Percentiles rank a stretch among this genome's conserved stretches.
phyloP scores from a whole-genome alignment of 2,329 filamentous ascomycete species.

The Alternaria brassicicola region DNA sequence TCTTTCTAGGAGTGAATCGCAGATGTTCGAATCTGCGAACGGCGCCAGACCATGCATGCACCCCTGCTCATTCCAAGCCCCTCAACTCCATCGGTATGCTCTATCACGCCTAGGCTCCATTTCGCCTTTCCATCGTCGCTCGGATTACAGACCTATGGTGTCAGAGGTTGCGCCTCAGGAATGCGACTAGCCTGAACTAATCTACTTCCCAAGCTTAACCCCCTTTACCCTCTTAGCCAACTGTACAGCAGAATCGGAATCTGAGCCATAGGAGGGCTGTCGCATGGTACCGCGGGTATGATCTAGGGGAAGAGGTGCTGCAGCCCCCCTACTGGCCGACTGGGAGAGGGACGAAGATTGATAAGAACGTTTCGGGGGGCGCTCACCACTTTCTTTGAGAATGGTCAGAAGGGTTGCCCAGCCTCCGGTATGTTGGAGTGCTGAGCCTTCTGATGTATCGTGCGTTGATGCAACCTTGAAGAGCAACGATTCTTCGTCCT shows the following conservation, averaged over 20 bases:
- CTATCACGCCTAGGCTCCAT: neutral
- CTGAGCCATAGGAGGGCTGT: constrained; percentile 47
- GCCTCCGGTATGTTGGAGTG: constrained; percentile 83
- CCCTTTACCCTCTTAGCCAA: constrained; percentile 70
- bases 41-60: constrained; percentile 15
- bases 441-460: constrained; percentile 79
- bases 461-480: constrained; percentile 83
- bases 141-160: constrained; percentile 28
- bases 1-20: neutral
- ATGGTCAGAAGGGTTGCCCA: constrained; percentile 95
- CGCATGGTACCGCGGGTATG: constrained; percentile 26
- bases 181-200: constrained; percentile 14
- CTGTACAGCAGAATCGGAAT: constrained; percentile 63
- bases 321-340: constrained; percentile 46
- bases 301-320: constrained; percentile 41
- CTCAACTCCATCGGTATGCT: constrained; percentile 4
- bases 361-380: constrained; percentile 74
- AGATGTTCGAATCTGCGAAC: neutral
- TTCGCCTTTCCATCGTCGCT: constrained; percentile 10
- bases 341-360: constrained; percentile 34
- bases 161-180: constrained; percentile 24
- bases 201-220: constrained; percentile 58
- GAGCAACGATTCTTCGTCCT: constrained; percentile 90
- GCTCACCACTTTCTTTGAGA: constrained; percentile 96
- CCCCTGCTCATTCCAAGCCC: neutral